Conservation (phyloP, 2,329 filamentous ascomycete genomes). For the Cordyceps pruinosa region DNA sequence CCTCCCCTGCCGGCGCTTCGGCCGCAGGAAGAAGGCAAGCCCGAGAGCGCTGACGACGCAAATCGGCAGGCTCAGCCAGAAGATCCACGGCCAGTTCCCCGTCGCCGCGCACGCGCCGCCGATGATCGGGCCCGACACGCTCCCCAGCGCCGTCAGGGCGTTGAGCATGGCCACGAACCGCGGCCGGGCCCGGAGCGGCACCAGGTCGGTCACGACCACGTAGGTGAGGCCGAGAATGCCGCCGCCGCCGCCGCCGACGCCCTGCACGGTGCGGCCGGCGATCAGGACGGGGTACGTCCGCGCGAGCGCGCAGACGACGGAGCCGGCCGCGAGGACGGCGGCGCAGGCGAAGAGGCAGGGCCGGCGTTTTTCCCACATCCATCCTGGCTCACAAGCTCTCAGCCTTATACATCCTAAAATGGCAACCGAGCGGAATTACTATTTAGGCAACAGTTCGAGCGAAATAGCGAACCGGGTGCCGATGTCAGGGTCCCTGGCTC, state of each 20-base stretch:
- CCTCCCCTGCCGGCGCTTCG: neutral
- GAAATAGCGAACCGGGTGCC: neutral
- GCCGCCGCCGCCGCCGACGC: slow-evolving; percentile 27
- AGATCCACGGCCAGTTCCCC: slow-evolving; percentile 26
- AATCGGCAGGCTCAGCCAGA: slow-evolving; percentile 28
- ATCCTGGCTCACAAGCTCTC: too few species aligned
- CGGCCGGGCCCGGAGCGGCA: slow-evolving; percentile 25
- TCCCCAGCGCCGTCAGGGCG: slow-evolving; percentile 19
- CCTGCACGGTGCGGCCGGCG: slow-evolving; percentile 27
- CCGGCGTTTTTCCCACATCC: too few species aligned
- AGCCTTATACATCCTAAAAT: neutral
- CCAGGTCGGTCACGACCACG: slow-evolving; percentile 29
- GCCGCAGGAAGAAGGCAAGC: slow-evolving; percentile 20
- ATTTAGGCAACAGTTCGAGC: neutral
- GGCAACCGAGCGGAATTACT: neutral
- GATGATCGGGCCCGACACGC: slow-evolving; percentile 20
- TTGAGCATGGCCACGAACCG: slow-evolving; percentile 22
- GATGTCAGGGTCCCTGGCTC: neutral
- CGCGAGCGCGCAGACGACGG: slow-evolving; percentile 29
- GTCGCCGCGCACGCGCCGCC: slow-evolving; percentile 21
- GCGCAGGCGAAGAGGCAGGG: too few species aligned
- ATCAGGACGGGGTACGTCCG: slow-evolving; percentile 24
- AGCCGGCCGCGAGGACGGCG: slow-evolving; percentile 37
- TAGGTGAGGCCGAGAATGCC: slow-evolving; percentile 25
- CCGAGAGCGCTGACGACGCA: slow-evolving; percentile 17